Evolutionary conservation across 2,329 filamentous ascomycete species (phyloP).

Genomic region (Diaporthe ilicicola): DNA sequence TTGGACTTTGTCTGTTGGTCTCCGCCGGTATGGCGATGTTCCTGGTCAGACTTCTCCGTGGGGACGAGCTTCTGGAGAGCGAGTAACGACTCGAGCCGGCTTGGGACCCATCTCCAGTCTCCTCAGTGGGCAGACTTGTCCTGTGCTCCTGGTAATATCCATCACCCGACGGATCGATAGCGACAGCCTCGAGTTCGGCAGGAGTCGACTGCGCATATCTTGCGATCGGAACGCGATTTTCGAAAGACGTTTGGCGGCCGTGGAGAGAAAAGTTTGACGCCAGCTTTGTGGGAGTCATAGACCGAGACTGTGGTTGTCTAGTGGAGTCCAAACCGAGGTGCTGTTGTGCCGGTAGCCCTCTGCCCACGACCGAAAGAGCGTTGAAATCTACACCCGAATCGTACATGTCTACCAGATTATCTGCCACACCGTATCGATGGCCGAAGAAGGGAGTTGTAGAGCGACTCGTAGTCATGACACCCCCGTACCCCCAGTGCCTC

Average conservation of each 20-base stretch:
- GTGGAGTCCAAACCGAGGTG: conserved; percentile 31
- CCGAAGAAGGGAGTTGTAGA: conserved; percentile 32
- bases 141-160: conserved; percentile 58
- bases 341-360: conserved; percentile 26
- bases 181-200: conserved; percentile 42
- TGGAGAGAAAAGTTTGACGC: conserved; percentile 53
- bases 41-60: conserved; percentile 37
- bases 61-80: background rate
- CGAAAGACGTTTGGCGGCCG: conserved; percentile 46
- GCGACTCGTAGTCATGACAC: conserved; percentile 33
- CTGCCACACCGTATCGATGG: conserved; percentile 17
- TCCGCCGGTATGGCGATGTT: conserved; percentile 35
- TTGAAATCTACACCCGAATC: background rate
- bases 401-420: conserved; percentile 20
- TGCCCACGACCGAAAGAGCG: background rate
- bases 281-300: conserved; percentile 58
- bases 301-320: conserved; percentile 53
- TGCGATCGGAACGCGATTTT: background rate
- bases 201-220: conserved; percentile 44
- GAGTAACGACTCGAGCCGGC: background rate
- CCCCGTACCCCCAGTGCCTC: background rate
- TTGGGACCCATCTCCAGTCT: background rate
- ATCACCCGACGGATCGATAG: conserved; percentile 41
- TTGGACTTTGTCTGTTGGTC: conserved; percentile 28
- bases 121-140: conserved; percentile 37